phyloP scores from a whole-genome alignment of 305 asterid genomes.

The Fraxinus xanthoxyloides region DNA sequence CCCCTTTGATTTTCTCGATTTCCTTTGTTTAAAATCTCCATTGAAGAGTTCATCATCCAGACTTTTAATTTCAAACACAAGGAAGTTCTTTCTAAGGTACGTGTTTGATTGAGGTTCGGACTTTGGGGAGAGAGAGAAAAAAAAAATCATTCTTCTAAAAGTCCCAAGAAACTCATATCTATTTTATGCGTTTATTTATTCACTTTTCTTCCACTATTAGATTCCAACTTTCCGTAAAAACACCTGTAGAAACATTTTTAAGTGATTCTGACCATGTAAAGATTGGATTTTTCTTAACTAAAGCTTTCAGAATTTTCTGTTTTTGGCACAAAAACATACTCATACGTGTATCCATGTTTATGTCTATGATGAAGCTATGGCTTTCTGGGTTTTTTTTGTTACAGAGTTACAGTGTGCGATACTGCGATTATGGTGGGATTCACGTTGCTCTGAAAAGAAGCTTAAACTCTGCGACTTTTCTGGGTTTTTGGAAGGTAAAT shows the following conservation, averaged over 20 bases:
- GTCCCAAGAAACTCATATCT: neutral
- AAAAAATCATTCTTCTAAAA: neutral
- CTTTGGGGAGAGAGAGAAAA: no score
- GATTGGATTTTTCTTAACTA: constrained; percentile 12
- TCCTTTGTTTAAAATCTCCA: neutral
- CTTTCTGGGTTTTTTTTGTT: constrained; percentile 8
- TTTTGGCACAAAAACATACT: constrained; percentile 13
- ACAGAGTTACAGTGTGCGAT: constrained; percentile 17
- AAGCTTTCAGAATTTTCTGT: constrained; percentile 3
- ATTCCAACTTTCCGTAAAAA: neutral
- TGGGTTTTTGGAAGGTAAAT: constrained; percentile 21
- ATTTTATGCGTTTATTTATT: neutral
- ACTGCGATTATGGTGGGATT: constrained; percentile 22
- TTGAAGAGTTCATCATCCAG: neutral
- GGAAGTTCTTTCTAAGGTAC: neutral
- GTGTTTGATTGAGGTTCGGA: no score
- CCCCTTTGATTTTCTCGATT: neutral
- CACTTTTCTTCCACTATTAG: neutral
- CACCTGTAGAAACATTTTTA: neutral
- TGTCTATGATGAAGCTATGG: neutral
- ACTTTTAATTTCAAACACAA: neutral
- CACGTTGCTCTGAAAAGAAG: constrained; percentile 15
- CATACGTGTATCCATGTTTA: neutral
- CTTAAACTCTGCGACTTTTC: constrained; percentile 18
- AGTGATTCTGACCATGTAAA: constrained; percentile 1